Base-by-base conservation (phyloP, 345 rosid species). In the Geranium brycei region DNA sequence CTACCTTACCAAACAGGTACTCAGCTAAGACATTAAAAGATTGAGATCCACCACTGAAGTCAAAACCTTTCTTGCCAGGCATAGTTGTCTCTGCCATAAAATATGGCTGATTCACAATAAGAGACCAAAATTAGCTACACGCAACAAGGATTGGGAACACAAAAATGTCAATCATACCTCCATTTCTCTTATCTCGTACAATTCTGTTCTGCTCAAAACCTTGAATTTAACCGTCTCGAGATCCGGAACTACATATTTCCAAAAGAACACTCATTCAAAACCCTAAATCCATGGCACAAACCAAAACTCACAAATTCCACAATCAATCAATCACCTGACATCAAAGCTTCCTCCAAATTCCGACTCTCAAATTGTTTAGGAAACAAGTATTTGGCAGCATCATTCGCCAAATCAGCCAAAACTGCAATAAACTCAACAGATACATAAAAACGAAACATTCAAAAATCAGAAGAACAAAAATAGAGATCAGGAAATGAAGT, bases 1-100 rank as follows among this genome's bases (percentile, higher is more conserved):
- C 71, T 87, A 91, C 96, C 95, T 92, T 87, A 83, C 98, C 98
- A 61, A 91, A 87, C 73, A 89, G 87, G 85, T 87, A 89, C 68
- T 82, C 98, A 17, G 98, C 53, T 47, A 47, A 47, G 53, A 47
- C 53, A 47, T 47, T 47, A 47, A 47, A 47, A 31, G 87, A 85
- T 64, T 63, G 85, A 58, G 96, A 91, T 61, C 92, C 79, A 13
- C 95, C 91, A 63, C 66, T 73, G 71, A 85, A 72, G 77, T 89
- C 93, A 51, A 91, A 89, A 57, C 96, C 98, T 68, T 69, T 75
- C 63, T 64, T 82, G 57, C 95, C 88, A 5, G 95, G 91, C 95
- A 92, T 87, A 11, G 73, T 80, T 5, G 91, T 82, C 82, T 86
- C 98, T 8, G 95, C 96, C 71, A 92, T 74, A 76, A 68, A 85